These are phyloP conservation scores for Phytopythium sindhum DNA, from an alignment of 352 stramenopile species.

Conservation along the genomic window DNA sequence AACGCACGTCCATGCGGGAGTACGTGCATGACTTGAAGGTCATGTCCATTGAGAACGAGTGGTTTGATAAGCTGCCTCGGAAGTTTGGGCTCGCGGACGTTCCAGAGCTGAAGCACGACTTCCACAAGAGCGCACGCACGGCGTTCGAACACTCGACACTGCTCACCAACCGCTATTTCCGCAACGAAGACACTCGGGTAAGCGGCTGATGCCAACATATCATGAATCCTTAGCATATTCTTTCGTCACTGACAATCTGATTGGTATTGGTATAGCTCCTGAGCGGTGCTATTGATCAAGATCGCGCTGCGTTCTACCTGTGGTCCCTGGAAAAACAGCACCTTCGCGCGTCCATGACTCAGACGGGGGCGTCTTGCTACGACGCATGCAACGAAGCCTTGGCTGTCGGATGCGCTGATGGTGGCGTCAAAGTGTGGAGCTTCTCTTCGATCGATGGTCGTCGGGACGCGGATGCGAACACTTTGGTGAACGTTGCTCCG, in stretches of 20 bases:
- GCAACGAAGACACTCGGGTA: conserved; percentile 60
- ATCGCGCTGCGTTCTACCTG: conserved; percentile 79
- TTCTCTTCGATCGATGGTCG: conserved; percentile 54
- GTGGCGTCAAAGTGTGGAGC: conserved; percentile 81
- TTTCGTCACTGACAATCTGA: conserved; percentile 4
- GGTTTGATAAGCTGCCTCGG: conserved; percentile 47
- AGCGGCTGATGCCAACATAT: conserved; percentile 8
- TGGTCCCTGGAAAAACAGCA: conserved; percentile 76
- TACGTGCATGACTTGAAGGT: conserved; percentile 81
- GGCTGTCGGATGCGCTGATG: conserved; percentile 71
- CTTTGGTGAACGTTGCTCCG: conserved; percentile 48
- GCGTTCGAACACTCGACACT: conserved; percentile 70
- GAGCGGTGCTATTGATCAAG: conserved; percentile 68
- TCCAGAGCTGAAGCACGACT: conserved; percentile 52
- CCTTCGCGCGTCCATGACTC: conserved; percentile 61
- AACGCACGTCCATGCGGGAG: conserved; percentile 83
- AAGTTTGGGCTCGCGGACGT: conserved; percentile 45
- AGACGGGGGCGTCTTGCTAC: conserved; percentile 68
- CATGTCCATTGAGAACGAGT: conserved; percentile 71
- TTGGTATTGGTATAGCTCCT: conserved; percentile 43
- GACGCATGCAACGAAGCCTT: conserved; percentile 80
- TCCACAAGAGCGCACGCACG: conserved; percentile 37
- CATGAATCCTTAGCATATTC: neutral
- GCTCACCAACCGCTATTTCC: conserved; percentile 60
- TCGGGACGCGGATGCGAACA: conserved; percentile 38